A percentile compares a stretch with the other conserved stretches of the same genome.
Evolutionary conservation across 345 rosid genomes (phyloP).

Genomic region (Acer campestre): DNA sequence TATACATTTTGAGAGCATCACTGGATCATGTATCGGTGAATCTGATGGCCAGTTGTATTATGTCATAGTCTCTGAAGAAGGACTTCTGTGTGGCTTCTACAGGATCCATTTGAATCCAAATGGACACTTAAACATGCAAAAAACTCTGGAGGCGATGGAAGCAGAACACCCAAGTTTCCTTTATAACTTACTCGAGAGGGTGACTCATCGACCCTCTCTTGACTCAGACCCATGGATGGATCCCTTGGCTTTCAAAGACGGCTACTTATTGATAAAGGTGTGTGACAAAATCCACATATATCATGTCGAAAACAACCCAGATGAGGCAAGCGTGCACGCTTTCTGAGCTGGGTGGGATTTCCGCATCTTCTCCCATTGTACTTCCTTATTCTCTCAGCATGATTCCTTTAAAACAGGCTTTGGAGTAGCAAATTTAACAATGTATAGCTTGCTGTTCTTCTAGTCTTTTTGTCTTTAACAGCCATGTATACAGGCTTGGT

Average conservation of each 20-base stretch:
- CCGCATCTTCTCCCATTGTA: constrained; percentile 21
- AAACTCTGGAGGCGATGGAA: constrained; percentile 36
- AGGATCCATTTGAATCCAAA: constrained; percentile 38
- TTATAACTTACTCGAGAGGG: constrained; percentile 19
- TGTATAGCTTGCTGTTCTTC: neutral
- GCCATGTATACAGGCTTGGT: neutral
- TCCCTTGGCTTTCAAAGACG: constrained; percentile 47
- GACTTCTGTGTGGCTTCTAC: constrained; percentile 44
- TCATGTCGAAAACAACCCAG: constrained; percentile 18
- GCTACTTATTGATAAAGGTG: constrained; percentile 38
- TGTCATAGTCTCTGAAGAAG: constrained; percentile 31
- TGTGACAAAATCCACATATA: constrained; percentile 25
- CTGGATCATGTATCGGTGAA: constrained; percentile 46
- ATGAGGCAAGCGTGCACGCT: constrained; percentile 23
- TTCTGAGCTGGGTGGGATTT: constrained; percentile 24
- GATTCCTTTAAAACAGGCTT: constrained; percentile 27
- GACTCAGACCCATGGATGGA: constrained; percentile 31
- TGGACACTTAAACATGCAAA: constrained; percentile 38
- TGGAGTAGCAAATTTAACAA: neutral
- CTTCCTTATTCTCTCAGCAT: constrained; percentile 41
- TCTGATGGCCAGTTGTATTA: constrained; percentile 30
- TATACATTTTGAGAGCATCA: constrained; percentile 16
- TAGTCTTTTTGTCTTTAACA: neutral
- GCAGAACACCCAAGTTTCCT: constrained; percentile 25
- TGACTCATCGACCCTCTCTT: neutral